Evolutionary conservation across 768 basidiomycete species (phyloP), one percentile per base, ranked within the genome.

Genomic region (Porpolomopsis calyptriformis): DNA sequence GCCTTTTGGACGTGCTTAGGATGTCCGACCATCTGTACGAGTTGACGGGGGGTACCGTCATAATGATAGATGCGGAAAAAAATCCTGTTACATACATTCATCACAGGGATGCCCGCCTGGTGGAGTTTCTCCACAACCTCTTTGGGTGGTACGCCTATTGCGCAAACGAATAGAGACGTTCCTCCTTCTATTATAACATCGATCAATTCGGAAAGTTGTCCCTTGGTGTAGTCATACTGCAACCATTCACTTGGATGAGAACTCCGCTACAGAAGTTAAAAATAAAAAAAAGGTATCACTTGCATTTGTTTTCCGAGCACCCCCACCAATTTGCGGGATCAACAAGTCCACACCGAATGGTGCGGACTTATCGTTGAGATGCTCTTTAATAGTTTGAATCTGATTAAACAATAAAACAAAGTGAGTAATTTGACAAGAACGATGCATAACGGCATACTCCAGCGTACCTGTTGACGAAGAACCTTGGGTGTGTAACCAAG

Each of bases 171-270:
- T 9, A 97, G 77, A 22, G 76, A 66, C 0, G 88, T 67, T 59
- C 86, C 88, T 65, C 94, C 90, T 48, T 93, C 86, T 58, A 94
- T 89, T 59, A 97, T 92, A 26, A 94, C 85, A 52, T 90, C 76
- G 46, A 96, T 76, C 24, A 96, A 75, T 20, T 87, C 85, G 16
- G 79, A 70, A 7, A 96, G 74, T 53, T 87, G 74, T 12, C 92
- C 92, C 49, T 85, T 82, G 39, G 90, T 92, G 65, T 96, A 94
- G 60, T 94, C 88, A 47, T 77, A 79, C 86, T 87, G 36, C 31
- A 40, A 19, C 34, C 19, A 7, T n/a, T 33, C 12, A 42, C 11
- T 37, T 7, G 7, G 11, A 25, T 25, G 7, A 25, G 26, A 14
- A 25, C n/a, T n/a, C n/a, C n/a, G n/a, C n/a, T n/a, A 27, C 9